Base-by-base conservation (phyloP, 805 yeast genomes). In the Pichia sporocuriosa region DNA sequence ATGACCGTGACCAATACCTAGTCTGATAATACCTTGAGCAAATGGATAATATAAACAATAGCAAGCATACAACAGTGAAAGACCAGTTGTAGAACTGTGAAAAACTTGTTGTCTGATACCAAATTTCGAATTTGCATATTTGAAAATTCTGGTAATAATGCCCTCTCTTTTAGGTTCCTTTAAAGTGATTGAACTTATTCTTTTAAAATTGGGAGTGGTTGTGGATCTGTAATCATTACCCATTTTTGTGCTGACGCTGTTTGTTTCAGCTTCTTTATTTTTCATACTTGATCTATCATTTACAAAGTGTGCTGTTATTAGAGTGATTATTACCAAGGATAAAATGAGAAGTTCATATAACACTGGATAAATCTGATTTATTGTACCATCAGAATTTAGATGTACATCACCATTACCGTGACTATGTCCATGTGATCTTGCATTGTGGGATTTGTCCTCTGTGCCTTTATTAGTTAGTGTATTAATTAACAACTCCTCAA, bases 401-500 rank as follows among this genome's bases (percentile, higher is more conserved):
- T 24, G 26, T 8, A 12, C 44, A 23, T 54, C 48, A 35, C 59
- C 57, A 16, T 59, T 59, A 39, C 55, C 64, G 32, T 54, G 59
- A 27, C 44, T 29, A 30, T 48, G 54, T 3, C 37, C 44, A 11
- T 36, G 31, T 6, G 35, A 29, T 9, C 42, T 7, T 23, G 26
- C 26, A 23, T 13, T 26, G 5, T 26, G 28, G n/a, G 20, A 12
- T 13, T 33, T 13, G 22, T n/a, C 10, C 17, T 3, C 17, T 21
- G 23, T 13, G 19, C 15, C 32, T 10, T 26, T 23, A 26, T 15
- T 26, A 26, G 13, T 51, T 13, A 36, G 67, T 15, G 70, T 53
- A 4, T 59, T 57, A 10, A 74, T 67, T 24, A 81, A 75, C 22
- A 77, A 52, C 48, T 86, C 95, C 60, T 90, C 97, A 15, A 85